phyloP scores from a whole-genome alignment of 2,329 filamentous ascomycete genomes.

The Neofusicoccum laricinum region DNA sequence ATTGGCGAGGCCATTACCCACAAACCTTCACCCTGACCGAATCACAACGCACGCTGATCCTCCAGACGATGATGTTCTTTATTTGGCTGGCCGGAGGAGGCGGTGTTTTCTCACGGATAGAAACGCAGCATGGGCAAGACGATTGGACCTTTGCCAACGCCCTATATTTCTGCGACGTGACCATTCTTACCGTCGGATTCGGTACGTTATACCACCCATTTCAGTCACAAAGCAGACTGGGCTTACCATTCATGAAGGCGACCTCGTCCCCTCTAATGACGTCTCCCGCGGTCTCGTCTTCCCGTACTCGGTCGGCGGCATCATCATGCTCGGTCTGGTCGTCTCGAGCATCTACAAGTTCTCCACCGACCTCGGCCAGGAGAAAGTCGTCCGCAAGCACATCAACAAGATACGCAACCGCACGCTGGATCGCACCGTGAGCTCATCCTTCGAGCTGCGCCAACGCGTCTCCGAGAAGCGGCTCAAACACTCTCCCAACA shows the following conservation, averaged over 20 bases:
- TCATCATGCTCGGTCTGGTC: conserved; percentile 80
- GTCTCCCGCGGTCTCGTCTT: conserved; percentile 71
- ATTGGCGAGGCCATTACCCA: conserved; percentile 69
- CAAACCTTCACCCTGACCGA: conserved; percentile 76
- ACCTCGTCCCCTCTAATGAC: conserved; percentile 55
- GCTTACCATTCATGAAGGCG: conserved; percentile 28
- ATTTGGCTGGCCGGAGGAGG: conserved; percentile 77
- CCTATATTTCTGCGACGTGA: conserved; percentile 45
- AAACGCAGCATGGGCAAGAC: conserved; percentile 42
- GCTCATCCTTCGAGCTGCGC: conserved; percentile 49
- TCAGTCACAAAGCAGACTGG: background rate
- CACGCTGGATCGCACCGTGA: conserved; percentile 55
- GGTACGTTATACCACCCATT: background rate
- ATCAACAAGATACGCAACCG: conserved; percentile 52
- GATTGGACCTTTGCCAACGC: conserved; percentile 74
- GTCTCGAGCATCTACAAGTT: conserved; percentile 75
- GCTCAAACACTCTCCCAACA: background rate
- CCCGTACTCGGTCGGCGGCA: conserved; percentile 78
- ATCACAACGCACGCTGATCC: conserved; percentile 81
- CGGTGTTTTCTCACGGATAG: conserved; percentile 68
- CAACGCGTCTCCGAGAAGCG: conserved; percentile 23
- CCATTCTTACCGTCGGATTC: conserved; percentile 41
- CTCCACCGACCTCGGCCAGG: conserved; percentile 56
- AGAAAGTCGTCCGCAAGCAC: conserved; percentile 62
- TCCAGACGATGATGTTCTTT: conserved; percentile 85